Conservation (phyloP, 768 basidiomycete genomes). For the Flagelloscypha sp. region DNA sequence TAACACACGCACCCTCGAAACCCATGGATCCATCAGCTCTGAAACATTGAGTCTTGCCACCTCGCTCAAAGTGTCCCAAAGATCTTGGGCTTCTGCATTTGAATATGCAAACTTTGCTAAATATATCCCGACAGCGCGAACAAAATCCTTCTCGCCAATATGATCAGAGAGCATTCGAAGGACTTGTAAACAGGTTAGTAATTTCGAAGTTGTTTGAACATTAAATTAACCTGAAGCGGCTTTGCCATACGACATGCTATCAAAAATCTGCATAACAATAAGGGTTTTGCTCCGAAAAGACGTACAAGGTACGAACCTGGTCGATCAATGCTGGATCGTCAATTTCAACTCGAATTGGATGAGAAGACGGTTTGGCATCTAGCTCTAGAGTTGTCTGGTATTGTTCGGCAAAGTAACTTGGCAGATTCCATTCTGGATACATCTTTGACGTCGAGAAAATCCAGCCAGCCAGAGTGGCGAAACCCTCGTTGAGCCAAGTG, state of each 20-base stretch:
- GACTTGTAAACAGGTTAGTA: slow-evolving; percentile 33
- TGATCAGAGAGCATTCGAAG: slow-evolving; percentile 58
- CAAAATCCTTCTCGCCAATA: slow-evolving; percentile 57
- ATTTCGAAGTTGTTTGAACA: no score
- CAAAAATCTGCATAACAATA: slow-evolving; percentile 68
- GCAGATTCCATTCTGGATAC: slow-evolving; percentile 60
- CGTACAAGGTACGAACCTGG: slow-evolving; percentile 22
- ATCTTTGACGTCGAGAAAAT: neutral
- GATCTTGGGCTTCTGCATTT: slow-evolving; percentile 50
- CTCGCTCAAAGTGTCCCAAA: no score
- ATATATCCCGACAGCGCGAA: slow-evolving; percentile 58
- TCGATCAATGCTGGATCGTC: slow-evolving; percentile 50
- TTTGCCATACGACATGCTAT: slow-evolving; percentile 53
- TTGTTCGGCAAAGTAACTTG: slow-evolving; percentile 52
- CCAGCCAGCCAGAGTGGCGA: slow-evolving; percentile 41
- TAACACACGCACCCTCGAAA: slow-evolving; percentile 39
- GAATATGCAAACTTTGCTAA: slow-evolving; percentile 56
- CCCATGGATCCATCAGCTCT: no score
- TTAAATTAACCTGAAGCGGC: slow-evolving; percentile 38
- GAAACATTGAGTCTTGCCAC: no score
- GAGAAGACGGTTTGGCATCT: slow-evolving; percentile 16
- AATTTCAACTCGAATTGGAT: slow-evolving; percentile 39
- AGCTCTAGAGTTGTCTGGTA: slow-evolving; percentile 48
- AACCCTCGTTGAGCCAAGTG: slow-evolving; percentile 28
- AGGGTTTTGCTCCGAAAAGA: no score